Conservation (phyloP, 2,329 filamentous ascomycete genomes). For the Sordariomycetes sp. region DNA sequence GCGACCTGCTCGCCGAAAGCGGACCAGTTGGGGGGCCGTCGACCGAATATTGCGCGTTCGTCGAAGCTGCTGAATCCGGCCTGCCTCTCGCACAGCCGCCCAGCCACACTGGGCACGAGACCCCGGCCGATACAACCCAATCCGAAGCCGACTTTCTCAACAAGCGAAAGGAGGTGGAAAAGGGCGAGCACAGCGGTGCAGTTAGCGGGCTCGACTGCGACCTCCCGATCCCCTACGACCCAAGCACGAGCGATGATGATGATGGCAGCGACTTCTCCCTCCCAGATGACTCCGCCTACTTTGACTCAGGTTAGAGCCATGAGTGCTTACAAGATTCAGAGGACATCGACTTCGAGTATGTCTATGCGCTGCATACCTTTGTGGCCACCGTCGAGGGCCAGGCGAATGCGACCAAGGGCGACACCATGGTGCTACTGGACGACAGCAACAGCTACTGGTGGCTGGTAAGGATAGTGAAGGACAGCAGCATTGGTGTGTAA, state of each 20-base stretch:
- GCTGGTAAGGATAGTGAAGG: constrained; percentile 93
- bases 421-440: constrained; percentile 96
- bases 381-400: constrained; percentile 96
- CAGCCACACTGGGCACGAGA: background rate
- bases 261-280: constrained; percentile 54
- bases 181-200: constrained; percentile 10
- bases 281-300: constrained; percentile 45
- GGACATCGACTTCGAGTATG: constrained; percentile 99
- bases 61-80: background rate
- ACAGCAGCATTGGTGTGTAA: constrained; percentile 72
- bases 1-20: background rate
- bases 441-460: constrained; percentile 99
- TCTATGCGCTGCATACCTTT: constrained; percentile 96
- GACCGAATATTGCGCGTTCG: background rate
- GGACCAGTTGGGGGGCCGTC: background rate
- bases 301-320: constrained; percentile 64
- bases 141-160: constrained; percentile 5
- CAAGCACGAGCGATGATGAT: constrained; percentile 19
- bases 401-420: constrained; percentile 94
- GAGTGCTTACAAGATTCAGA: constrained; percentile 89
- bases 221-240: constrained; percentile 29
- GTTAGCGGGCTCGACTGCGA: constrained; percentile 14
- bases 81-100: background rate
- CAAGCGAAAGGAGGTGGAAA: constrained; percentile 7
- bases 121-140: background rate